Evolutionary conservation across 2,329 filamentous ascomycete species (phyloP), one percentile per base, ranked within the genome.

Genomic region (Colletotrichum neosansevieriae): DNA sequence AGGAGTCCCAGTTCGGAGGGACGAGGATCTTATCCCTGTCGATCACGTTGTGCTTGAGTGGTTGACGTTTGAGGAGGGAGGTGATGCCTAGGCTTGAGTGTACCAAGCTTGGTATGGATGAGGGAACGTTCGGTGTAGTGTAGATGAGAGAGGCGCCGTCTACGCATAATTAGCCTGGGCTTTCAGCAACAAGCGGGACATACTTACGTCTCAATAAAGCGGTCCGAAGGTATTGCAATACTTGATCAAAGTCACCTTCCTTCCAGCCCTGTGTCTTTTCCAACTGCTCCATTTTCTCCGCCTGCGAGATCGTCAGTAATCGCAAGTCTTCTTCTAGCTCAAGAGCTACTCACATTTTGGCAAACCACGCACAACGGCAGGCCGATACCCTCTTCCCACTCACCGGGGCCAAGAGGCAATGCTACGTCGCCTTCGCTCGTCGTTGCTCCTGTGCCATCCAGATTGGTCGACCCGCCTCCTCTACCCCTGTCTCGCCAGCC

Each of bases 1-100:
- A 98, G 0, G 94, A 98, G 79, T 99, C 96, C 96, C 96, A 99
- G 78, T 98, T 98, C 15, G 94, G 92, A 2, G 95, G 95, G 0
- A 99, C 92, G 5, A 98, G 86, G 62, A 99, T 94, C 84, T 97
- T 97, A 79, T 97, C 94, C 68, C 95, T 88, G 80, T 96, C 96
- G 72, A 97, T 96, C 69, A 97, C 92, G 74, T 97, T 97, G 77
- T 94, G 92, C 80, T 94, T 96, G 24, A 97, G 85, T 24, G 91
- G 89, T 75, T 93, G 88, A 71, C 90, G 88, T 79, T 93, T 93
- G 17, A 97, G 83, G 19, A 96, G 86, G 21, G 93, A 97, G 69
- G 93, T 93, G 77, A 97, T 94, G 61, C 92, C 93, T 17, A 98
- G 85, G 58, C 92, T 94, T 11, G 94, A 94, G 79, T 97, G 94